Evolutionary conservation across 768 basidiomycete genomes (phyloP).

Genomic region (Lyophyllum decastes): DNA sequence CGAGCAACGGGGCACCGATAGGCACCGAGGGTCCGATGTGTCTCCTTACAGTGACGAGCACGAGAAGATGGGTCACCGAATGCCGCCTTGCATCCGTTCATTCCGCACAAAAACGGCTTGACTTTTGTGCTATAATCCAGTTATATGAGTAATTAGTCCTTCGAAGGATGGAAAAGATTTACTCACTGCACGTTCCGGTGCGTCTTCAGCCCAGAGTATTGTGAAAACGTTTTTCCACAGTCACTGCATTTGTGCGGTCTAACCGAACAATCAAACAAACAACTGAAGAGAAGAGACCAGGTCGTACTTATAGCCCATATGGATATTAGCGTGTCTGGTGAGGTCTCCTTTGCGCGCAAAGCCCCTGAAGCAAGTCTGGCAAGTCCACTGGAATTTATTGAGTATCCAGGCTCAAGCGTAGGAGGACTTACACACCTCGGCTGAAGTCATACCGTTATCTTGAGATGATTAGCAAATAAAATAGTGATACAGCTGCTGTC

Average conservation of each 20-base stretch:
- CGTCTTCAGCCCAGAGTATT: conserved; percentile 60
- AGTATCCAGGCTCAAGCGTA: neutral
- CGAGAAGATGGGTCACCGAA: conserved; percentile 76
- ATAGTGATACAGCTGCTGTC: conserved; percentile 22
- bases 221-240: conserved; percentile 60
- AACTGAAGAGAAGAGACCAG: neutral
- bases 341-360: conserved; percentile 64
- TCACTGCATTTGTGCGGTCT: conserved; percentile 54
- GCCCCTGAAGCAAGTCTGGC: conserved; percentile 44
- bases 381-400: conserved; percentile 32
- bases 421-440: conserved; percentile 6
- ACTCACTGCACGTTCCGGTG: conserved; percentile 71
- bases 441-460: conserved; percentile 10
- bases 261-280: neutral
- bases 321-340: conserved; percentile 53
- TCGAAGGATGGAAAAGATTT: neutral
- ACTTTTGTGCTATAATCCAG: conserved; percentile 39
- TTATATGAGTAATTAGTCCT: neutral
- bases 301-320: conserved; percentile 53
- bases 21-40: conserved; percentile 42
- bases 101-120: conserved; percentile 55
- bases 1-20: conserved; percentile 44
- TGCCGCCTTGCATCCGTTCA: conserved; percentile 42
- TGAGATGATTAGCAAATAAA: conserved; percentile 9
- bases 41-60: conserved; percentile 64